These are phyloP conservation scores for Angomonas ambiguus DNA, from an alignment of 208 protist species.

Conservation along the genomic window DNA sequence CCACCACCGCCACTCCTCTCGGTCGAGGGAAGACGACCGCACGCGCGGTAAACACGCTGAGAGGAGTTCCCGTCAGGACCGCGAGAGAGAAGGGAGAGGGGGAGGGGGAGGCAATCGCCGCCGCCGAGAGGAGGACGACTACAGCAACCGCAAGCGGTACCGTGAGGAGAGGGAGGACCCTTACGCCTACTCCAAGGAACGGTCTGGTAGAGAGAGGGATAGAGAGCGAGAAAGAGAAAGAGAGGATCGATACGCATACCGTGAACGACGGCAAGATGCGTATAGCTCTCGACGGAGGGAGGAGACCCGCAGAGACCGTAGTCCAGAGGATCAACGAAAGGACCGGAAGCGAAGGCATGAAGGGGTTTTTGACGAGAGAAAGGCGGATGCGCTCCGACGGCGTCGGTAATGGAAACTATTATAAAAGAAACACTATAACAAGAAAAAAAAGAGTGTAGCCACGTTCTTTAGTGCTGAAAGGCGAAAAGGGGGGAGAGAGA, in stretches of 20 bases:
- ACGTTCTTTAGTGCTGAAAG: no score
- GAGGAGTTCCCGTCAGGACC: conserved; percentile 2
- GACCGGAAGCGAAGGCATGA: background rate
- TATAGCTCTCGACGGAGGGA: background rate
- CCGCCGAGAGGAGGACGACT: conserved; percentile 5
- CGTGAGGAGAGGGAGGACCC: background rate
- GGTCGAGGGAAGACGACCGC: no score
- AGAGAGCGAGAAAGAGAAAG: conserved; percentile 3
- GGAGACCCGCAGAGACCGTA: background rate
- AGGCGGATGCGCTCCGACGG: background rate
- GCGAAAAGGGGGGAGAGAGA: no score
- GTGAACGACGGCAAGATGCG: background rate
- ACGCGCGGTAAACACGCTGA: conserved; percentile 15
- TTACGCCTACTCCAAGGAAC: background rate
- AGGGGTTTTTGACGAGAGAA: background rate
- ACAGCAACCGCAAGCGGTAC: conserved; percentile 11
- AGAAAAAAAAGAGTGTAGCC: conserved; percentile 9
- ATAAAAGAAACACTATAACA: no score
- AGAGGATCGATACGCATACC: background rate
- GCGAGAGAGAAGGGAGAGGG: background rate
- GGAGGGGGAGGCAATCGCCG: conserved; percentile 9
- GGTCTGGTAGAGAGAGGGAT: background rate
- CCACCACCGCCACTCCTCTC: no score
- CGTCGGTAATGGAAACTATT: background rate
- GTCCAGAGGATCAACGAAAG: background rate